Base-by-base conservation (phyloP, 768 basidiomycete genomes). In the Mycena galericulata region DNA sequence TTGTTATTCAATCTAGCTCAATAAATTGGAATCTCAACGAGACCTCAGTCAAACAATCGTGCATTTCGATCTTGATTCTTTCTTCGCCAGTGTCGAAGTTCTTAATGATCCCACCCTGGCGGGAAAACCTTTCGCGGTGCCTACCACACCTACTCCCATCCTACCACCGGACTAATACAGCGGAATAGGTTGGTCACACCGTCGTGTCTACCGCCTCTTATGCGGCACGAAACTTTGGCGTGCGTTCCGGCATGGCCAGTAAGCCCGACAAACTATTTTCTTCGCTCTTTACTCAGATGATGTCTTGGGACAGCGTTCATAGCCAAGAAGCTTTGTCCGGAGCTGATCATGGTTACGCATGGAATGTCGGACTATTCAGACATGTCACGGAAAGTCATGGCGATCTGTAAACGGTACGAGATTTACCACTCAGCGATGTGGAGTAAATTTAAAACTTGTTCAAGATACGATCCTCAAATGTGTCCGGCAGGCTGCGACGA, bases 231-330 rank as follows among this genome's bases (percentile, higher is more conserved):
- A 95, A 92, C 76, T 95, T 86, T 72, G 96, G 96, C 2, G 92
- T 94, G 34, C 90, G 98, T 47, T 97, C 96, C 6, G 97, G 95
- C 30, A 98, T 98, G 98, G 89, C 97, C n/a, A 88, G 94, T 93
- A 73, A 68, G 84, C 74, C 26, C 22, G 7, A 36, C 43, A 36
- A 7, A 36, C 27, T 46, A 38, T 27, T 46, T 46, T 14, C 24
- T 11, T 4, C 26, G n/a, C 17, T 7, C 10, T 29, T 29, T 63
- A 27, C 46, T 53, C 20, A 41, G 34, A 15, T 8, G 9, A 12
- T 40, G 29, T 54, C n/a, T 65, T 30, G 57, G 32, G 27, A 17
- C 57, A 94, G 96, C 90, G 57, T 97, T 96, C 78, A 90, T 99
- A 47, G 97, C 97, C 18, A 92, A 91, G 83, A 97, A 95, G 75